Evolutionary conservation across 345 rosid genomes (phyloP).

Genomic region (Carallia brachiata): DNA sequence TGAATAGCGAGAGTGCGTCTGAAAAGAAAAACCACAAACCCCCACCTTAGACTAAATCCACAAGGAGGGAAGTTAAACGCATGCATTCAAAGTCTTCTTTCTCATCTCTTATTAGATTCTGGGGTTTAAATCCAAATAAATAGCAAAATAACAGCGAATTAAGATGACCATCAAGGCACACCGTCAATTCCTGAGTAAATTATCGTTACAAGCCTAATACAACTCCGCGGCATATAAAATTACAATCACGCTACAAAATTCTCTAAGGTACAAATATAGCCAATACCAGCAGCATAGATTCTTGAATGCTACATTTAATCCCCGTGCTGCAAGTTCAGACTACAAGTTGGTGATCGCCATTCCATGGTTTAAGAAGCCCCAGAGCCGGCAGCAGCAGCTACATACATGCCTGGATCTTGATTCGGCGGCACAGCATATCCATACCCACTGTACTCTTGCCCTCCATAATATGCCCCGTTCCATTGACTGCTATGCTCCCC

Average conservation of each 20-base stretch:
- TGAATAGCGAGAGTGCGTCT: no score
- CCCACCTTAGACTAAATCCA: background rate
- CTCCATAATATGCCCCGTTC: conserved; percentile 72
- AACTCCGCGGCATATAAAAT: conserved; percentile 17
- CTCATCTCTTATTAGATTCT: background rate
- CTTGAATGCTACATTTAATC: background rate
- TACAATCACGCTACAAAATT: conserved; percentile 35
- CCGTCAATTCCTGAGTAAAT: conserved; percentile 5
- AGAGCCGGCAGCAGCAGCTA: conserved; percentile 54
- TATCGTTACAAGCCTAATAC: conserved; percentile 30
- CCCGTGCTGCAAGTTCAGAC: conserved; percentile 7
- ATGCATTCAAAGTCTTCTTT: background rate
- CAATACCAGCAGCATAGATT: conserved; percentile 17
- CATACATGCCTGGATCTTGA: conserved; percentile 53
- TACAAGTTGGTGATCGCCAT: conserved; percentile 8
- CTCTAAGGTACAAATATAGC: conserved; percentile 26
- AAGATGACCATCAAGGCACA: conserved; percentile 18
- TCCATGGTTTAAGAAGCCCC: conserved; percentile 51
- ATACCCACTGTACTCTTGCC: conserved; percentile 59
- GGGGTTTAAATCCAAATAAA: conserved; percentile 4
- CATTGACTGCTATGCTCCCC: conserved; percentile 63
- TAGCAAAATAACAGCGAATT: conserved; percentile 12
- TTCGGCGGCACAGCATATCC: conserved; percentile 46
- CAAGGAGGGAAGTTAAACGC: background rate
- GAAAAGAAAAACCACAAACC: no score